Conservation (phyloP, 1,284 basidiomycete species). For the Ceratobasidium papillatum region DNA sequence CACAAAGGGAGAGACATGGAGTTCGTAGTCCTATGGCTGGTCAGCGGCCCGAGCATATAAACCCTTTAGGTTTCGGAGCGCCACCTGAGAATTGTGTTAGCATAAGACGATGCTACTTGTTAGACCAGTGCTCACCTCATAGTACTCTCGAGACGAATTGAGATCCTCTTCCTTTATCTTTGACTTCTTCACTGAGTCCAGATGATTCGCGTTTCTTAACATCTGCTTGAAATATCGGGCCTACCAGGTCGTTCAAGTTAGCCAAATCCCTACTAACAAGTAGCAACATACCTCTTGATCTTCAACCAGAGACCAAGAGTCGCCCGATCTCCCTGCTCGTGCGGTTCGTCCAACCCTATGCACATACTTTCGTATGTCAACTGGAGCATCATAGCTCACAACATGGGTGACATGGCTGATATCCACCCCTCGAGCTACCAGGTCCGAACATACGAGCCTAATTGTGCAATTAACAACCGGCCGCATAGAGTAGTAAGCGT, state of each 20-base stretch:
- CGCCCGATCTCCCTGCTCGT: slow-evolving; percentile 84
- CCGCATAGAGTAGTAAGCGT: not conserved
- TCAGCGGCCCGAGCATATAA: slow-evolving; percentile 24
- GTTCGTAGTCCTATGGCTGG: not conserved
- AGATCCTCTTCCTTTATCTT: slow-evolving; percentile 74
- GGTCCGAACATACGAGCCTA: slow-evolving; percentile 92
- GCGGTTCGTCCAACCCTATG: slow-evolving; percentile 96
- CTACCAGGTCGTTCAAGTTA: slow-evolving; percentile 54
- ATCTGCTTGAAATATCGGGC: slow-evolving; percentile 90
- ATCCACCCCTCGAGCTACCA: slow-evolving; percentile 97
- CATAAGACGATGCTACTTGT: not conserved
- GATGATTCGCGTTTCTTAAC: slow-evolving; percentile 78
- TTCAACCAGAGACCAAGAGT: slow-evolving; percentile 95
- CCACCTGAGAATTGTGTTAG: slow-evolving; percentile 9
- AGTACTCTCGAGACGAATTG: slow-evolving; percentile 63
- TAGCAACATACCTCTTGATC: slow-evolving; percentile 81
- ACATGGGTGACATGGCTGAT: slow-evolving; percentile 92
- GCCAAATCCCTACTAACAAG: not conserved
- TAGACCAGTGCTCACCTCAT: slow-evolving; percentile 62
- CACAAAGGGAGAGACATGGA: not conserved
- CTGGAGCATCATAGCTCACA: slow-evolving; percentile 91
- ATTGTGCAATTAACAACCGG: slow-evolving; percentile 9
- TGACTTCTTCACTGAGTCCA: slow-evolving; percentile 75
- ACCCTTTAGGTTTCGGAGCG: slow-evolving; percentile 34
- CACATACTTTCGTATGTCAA: slow-evolving; percentile 98